Conservation (phyloP, 805 yeast genomes). For the Lipomyces orientalis region DNA sequence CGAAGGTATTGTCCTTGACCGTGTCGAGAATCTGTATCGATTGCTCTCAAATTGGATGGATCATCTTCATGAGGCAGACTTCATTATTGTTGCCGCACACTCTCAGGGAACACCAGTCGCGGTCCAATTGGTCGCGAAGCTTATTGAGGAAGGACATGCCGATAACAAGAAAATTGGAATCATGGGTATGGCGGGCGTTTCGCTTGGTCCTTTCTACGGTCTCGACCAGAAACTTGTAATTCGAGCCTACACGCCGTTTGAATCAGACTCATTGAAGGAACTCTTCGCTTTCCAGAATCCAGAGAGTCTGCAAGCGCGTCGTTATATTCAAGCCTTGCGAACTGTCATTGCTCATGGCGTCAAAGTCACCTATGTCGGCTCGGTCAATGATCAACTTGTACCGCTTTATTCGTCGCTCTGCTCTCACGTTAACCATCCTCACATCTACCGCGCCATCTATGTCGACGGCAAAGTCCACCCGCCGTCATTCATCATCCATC, state of each 20-base stretch:
- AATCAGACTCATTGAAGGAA: conserved; percentile 83
- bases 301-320: conserved; percentile 71
- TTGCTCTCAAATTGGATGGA: conserved; percentile 70
- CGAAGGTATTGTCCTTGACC: conserved; percentile 86
- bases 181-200: conserved; percentile 94
- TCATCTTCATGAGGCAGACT: conserved; percentile 69
- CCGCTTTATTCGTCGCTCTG: conserved; percentile 90
- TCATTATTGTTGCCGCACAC: conserved; percentile 89
- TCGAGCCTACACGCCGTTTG: conserved; percentile 88
- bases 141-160: conserved; percentile 64
- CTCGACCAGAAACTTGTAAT: conserved; percentile 82
- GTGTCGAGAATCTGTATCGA: conserved; percentile 80
- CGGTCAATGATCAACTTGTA: conserved; percentile 91
- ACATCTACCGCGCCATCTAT: conserved; percentile 85
- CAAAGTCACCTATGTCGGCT: conserved; percentile 82
- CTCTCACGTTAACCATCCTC: conserved; percentile 83
- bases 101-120: conserved; percentile 97
- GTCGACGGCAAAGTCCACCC: conserved; percentile 74
- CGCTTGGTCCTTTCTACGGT: conserved; percentile 92
- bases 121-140: conserved; percentile 72
- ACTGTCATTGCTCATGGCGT: conserved; percentile 70
- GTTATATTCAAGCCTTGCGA: conserved; percentile 69
- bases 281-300: conserved; percentile 86
- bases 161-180: conserved; percentile 61
- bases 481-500: conserved; percentile 76